Conservation (phyloP, 2,329 filamentous ascomycete genomes). For the Aspergillus vadensis region DNA sequence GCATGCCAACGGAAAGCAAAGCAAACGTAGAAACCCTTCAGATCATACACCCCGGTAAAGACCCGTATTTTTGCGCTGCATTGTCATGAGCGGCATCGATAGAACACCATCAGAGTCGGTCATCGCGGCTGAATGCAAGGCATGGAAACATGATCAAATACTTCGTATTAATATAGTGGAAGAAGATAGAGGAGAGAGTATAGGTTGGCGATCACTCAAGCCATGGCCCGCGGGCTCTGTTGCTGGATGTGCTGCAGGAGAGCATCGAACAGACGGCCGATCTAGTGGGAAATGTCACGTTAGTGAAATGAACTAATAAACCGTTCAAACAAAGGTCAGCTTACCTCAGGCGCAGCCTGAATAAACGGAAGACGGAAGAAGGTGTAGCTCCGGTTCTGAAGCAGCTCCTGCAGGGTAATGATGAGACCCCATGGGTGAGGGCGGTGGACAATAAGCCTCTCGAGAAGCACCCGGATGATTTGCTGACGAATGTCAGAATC, state of each 20-base stretch:
- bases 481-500: slow-evolving; percentile 84
- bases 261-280: slow-evolving; percentile 49
- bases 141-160: slow-evolving; percentile 26
- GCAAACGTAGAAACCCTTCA: slow-evolving; percentile 20
- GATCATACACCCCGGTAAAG: slow-evolving; percentile 26
- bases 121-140: slow-evolving; percentile 24
- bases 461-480: slow-evolving; percentile 83
- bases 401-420: slow-evolving; percentile 81
- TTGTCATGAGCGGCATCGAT: slow-evolving; percentile 23
- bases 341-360: slow-evolving; percentile 83
- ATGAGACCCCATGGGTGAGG: slow-evolving; percentile 96
- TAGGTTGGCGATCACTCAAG: slow-evolving; percentile 26
- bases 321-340: slow-evolving; percentile 12
- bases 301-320: slow-evolving; percentile 2
- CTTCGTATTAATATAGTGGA: slow-evolving; percentile 22
- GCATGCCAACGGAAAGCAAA: slow-evolving; percentile 21
- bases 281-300: slow-evolving; percentile 28
- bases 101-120: slow-evolving; percentile 21
- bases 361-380: slow-evolving; percentile 95
- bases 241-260: slow-evolving; percentile 50
- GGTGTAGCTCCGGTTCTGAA: slow-evolving; percentile 86
- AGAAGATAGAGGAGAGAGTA: slow-evolving; percentile 15
- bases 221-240: slow-evolving; percentile 48
- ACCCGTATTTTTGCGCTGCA: slow-evolving; percentile 23
- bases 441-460: slow-evolving; percentile 83